A percentile compares a stretch with the other conserved stretches of the same genome.
phyloP scores from a whole-genome alignment of 2,329 filamentous ascomycete species.

The Microdochium nivale region DNA sequence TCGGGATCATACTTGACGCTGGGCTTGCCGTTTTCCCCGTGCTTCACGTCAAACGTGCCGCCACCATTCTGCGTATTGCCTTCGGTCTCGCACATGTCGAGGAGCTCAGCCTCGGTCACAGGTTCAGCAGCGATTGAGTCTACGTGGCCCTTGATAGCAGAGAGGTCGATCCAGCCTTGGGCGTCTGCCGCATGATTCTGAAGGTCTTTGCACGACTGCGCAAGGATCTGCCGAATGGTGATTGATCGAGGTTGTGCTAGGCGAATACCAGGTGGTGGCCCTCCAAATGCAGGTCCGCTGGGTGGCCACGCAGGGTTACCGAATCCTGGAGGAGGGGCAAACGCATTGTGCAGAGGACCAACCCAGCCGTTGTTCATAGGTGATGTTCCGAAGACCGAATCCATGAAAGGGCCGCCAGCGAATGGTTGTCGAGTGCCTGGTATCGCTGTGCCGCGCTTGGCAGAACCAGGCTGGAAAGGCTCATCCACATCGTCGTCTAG shows the following conservation, averaged over 20 bases:
- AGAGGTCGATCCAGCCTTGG: slow-evolving; percentile 63
- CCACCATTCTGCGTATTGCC: slow-evolving; percentile 81
- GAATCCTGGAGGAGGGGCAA: slow-evolving; percentile 39
- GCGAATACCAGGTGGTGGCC: slow-evolving; percentile 20
- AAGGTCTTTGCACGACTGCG: slow-evolving; percentile 65
- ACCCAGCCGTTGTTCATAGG: slow-evolving; percentile 23
- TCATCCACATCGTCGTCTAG: slow-evolving; percentile 62
- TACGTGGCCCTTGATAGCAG: slow-evolving; percentile 56
- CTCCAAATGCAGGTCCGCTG: slow-evolving; percentile 18
- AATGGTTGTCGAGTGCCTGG: slow-evolving; percentile 40
- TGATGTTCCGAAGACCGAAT: slow-evolving; percentile 24
- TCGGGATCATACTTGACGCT: slow-evolving; percentile 49
- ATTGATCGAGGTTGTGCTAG: slow-evolving; percentile 57
- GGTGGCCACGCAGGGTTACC: slow-evolving; percentile 26
- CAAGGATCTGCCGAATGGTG: slow-evolving; percentile 64
- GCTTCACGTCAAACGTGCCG: slow-evolving; percentile 69
- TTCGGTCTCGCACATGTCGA: slow-evolving; percentile 84
- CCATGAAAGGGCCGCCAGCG: slow-evolving; percentile 30
- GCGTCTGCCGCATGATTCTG: slow-evolving; percentile 31
- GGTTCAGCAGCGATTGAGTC: slow-evolving; percentile 38
- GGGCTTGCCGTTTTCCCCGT: slow-evolving; percentile 33
- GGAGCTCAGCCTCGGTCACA: slow-evolving; percentile 57
- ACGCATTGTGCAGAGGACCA: slow-evolving; percentile 24
- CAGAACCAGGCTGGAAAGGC: slow-evolving; percentile 29
- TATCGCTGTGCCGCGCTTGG: slow-evolving; percentile 40